These are phyloP conservation scores for Ophiostoma ips DNA, from an alignment of 2,329 filamentous ascomycete genomes.

Conservation along the genomic window DNA sequence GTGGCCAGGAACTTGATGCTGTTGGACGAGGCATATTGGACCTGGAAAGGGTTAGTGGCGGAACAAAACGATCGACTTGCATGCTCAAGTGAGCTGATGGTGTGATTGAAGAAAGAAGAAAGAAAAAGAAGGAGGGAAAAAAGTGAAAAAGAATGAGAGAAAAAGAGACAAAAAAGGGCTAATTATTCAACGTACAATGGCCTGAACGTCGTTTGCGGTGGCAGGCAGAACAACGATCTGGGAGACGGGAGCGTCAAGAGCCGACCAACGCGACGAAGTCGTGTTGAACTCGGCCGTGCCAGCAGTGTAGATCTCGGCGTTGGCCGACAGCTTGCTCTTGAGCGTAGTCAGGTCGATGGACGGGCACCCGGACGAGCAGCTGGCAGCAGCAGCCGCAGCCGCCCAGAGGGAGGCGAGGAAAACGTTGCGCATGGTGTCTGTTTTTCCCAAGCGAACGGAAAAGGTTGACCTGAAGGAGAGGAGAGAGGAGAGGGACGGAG, in stretches of 20 bases:
- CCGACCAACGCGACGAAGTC: slow-evolving; percentile 32
- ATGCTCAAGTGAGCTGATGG: no score
- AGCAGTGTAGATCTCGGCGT: slow-evolving; percentile 28
- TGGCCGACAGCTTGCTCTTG: slow-evolving; percentile 21
- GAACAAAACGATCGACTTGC: no score
- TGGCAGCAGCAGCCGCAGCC: not conserved
- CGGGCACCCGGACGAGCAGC: not conserved
- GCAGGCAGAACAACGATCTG: slow-evolving; percentile 33
- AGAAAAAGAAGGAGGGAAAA: not conserved
- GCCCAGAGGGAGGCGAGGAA: not conserved
- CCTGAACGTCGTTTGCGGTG: slow-evolving; percentile 33
- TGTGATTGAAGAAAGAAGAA: not conserved
- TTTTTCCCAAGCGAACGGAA: not conserved
- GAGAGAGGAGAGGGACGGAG: no score
- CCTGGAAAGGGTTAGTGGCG: not conserved
- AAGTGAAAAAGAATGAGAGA: not conserved
- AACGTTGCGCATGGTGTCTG: not conserved
- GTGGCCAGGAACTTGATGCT: slow-evolving; percentile 30
- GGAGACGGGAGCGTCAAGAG: slow-evolving; percentile 26
- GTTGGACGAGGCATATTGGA: slow-evolving; percentile 21
- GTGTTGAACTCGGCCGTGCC: slow-evolving; percentile 25
- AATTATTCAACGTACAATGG: slow-evolving; percentile 28
- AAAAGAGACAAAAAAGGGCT: no score
- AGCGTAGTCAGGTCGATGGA: slow-evolving; percentile 14
- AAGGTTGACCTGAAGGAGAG: not conserved